phyloP scores from a whole-genome alignment of 2,329 filamentous ascomycete species.

The Colletotrichum karsti region DNA sequence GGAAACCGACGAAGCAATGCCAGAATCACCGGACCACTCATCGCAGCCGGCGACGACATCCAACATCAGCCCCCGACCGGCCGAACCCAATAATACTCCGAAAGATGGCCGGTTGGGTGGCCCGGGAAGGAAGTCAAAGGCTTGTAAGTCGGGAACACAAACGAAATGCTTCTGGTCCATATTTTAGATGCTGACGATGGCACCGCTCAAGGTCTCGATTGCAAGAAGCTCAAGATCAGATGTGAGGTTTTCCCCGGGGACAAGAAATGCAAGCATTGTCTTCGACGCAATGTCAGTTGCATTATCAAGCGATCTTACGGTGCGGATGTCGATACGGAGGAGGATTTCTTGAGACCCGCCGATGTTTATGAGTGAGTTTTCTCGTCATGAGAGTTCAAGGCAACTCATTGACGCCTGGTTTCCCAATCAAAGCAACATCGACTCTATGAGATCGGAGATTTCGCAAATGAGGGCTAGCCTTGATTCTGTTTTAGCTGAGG shows the following conservation, averaged over 20 bases:
- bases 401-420: not conserved
- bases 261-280: not conserved
- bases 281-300: constrained; percentile 1
- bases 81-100: not conserved
- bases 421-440: not conserved
- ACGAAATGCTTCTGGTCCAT: not conserved
- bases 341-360: not conserved
- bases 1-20: not conserved
- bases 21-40: not conserved
- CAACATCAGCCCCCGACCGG: not conserved
- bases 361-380: not conserved
- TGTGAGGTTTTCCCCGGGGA: constrained; percentile 9
- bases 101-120: not conserved
- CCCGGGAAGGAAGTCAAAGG: not conserved
- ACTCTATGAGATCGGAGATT: not conserved
- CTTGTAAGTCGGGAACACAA: not conserved
- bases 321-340: not conserved
- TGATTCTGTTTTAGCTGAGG: not conserved
- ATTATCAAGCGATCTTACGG: not conserved
- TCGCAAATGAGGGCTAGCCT: not conserved
- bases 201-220: not conserved
- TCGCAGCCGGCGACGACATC: not conserved
- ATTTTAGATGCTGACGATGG: not conserved
- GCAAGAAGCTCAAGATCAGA: constrained; percentile 20
- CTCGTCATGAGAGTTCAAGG: rapidly evolving